Evolutionary conservation across 352 stramenopile genomes (phyloP).

Genomic region (Lagenidium giganteum): DNA sequence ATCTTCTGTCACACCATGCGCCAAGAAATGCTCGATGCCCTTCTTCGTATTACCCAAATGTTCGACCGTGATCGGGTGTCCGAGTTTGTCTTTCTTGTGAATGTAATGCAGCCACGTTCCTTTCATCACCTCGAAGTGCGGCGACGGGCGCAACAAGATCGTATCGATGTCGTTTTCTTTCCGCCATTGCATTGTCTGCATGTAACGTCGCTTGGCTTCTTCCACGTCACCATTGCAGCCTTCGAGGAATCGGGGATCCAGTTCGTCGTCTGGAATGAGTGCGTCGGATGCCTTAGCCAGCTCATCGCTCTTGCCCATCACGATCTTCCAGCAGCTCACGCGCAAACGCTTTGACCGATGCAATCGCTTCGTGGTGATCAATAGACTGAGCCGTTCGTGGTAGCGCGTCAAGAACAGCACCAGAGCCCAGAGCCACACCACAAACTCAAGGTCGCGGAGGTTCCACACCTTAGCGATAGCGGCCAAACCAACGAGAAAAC

Average conservation of each 20-base stretch:
- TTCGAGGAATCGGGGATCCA: constrained; percentile 57
- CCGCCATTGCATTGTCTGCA: constrained; percentile 55
- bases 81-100: constrained; percentile 64
- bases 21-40: constrained; percentile 47
- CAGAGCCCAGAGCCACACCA: constrained; percentile 44
- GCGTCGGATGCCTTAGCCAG: constrained; percentile 25
- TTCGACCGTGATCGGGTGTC: constrained; percentile 52
- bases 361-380: constrained; percentile 45
- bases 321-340: constrained; percentile 34
- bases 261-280: constrained; percentile 25
- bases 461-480: constrained; percentile 35
- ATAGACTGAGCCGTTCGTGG: constrained; percentile 43
- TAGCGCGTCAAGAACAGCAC: constrained; percentile 51
- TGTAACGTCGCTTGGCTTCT: constrained; percentile 58
- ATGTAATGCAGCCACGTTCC: constrained; percentile 49
- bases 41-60: constrained; percentile 58
- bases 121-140: constrained; percentile 60
- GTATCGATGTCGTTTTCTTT: constrained; percentile 64
- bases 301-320: constrained; percentile 33
- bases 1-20: constrained; percentile 43
- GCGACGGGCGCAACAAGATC: constrained; percentile 51
- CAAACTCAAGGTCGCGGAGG: constrained; percentile 35
- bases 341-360: constrained; percentile 27
- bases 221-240: constrained; percentile 66
- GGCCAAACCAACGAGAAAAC: constrained; percentile 32